Percentiles rank a stretch among this genome's conserved stretches.
Evolutionary conservation across 2,329 filamentous ascomycete genomes (phyloP).

Genomic region (Alternaria infectoria): DNA sequence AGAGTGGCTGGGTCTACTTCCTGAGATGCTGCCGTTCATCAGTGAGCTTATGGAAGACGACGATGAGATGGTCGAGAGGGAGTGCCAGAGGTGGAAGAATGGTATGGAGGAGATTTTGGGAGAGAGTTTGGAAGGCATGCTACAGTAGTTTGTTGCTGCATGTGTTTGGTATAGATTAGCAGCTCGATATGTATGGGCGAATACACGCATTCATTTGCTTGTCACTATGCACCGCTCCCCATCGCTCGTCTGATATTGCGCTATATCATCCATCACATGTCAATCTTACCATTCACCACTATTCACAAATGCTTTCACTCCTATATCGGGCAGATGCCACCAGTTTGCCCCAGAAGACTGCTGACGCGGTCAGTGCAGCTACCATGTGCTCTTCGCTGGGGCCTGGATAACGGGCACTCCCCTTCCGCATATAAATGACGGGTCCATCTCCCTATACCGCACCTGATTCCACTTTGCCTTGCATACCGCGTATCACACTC

Average conservation of each 20-base stretch:
- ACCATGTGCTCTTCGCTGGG: background rate
- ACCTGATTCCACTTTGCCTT: background rate
- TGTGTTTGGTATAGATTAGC: background rate
- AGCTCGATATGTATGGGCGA: background rate
- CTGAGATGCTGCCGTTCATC: constrained; percentile 96
- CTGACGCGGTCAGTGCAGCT: background rate
- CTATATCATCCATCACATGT: background rate
- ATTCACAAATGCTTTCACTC: background rate
- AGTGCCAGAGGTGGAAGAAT: constrained; percentile 88
- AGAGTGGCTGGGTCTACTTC: constrained; percentile 89
- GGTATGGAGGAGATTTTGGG: constrained; percentile 88
- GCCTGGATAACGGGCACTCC: background rate
- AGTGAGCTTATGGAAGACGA: constrained; percentile 96
- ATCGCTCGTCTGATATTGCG: background rate
- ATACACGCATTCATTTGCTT: background rate
- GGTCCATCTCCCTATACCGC: background rate
- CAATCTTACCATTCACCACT: background rate
- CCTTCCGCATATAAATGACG: background rate
- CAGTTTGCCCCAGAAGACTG: background rate
- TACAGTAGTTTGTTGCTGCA: constrained; percentile 65
- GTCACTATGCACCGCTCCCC: background rate
- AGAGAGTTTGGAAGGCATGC: constrained; percentile 89
- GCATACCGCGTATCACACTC: background rate
- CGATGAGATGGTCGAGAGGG: constrained; percentile 88
- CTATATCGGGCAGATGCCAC: background rate